Conservation (phyloP, 768 basidiomycete species). For the Trametes meyenii region DNA sequence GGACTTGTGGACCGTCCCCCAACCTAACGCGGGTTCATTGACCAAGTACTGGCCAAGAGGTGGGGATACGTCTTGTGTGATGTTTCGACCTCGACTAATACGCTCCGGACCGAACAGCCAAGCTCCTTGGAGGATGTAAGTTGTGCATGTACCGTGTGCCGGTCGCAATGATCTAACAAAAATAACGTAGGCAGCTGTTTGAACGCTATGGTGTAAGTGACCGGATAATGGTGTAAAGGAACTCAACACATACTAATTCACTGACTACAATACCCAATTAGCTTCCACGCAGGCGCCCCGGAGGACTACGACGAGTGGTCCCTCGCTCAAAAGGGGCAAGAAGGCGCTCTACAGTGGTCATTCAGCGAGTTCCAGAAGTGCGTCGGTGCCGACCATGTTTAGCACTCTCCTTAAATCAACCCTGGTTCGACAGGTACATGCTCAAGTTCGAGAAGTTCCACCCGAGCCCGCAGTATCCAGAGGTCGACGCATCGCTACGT, state of each 20-base stretch:
- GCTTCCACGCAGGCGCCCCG: constrained; percentile 62
- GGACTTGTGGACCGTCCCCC: constrained; percentile 58
- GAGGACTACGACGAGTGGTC: constrained; percentile 74
- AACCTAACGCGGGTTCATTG: constrained; percentile 49
- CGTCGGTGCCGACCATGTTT: constrained; percentile 4
- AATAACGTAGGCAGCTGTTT: constrained; percentile 54
- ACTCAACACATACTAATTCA: background rate
- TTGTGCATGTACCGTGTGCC: constrained; percentile 1
- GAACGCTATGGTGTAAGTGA: constrained; percentile 55
- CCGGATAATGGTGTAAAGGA: no score
- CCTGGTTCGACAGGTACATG: constrained; percentile 55
- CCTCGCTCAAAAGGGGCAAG: constrained; percentile 39
- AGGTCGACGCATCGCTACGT: constrained; percentile 48
- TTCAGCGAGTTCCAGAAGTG: constrained; percentile 57
- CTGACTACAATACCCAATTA: constrained; percentile 8
- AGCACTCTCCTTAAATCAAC: background rate
- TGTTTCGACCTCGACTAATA: background rate
- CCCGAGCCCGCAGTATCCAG: constrained; percentile 51
- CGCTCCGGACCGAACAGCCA: constrained; percentile 42
- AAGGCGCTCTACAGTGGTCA: constrained; percentile 60
- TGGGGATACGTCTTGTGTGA: constrained; percentile 24
- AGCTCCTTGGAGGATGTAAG: constrained; percentile 75
- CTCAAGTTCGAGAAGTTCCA: constrained; percentile 65
- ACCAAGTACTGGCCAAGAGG: constrained; percentile 69
- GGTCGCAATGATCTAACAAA: background rate